These are phyloP conservation scores for Kuraishia molischiana DNA, from an alignment of 805 yeast genomes.

Conservation along the genomic window DNA sequence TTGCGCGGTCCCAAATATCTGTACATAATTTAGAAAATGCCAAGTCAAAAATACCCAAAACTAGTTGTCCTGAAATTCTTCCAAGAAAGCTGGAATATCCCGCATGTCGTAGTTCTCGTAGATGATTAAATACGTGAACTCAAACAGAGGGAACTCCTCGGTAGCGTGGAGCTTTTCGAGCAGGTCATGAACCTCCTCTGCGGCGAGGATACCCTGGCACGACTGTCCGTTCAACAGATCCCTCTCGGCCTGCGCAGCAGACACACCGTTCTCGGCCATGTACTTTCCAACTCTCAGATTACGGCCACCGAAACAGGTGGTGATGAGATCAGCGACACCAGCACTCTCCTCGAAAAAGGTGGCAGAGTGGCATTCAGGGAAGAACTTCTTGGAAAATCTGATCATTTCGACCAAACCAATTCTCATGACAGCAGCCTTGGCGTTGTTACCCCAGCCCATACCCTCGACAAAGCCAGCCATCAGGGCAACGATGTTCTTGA, in stretches of 20 bases:
- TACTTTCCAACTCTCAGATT: slow-evolving; percentile 84
- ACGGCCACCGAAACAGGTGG: slow-evolving; percentile 98
- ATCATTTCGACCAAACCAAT: slow-evolving; percentile 89
- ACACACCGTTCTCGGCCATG: slow-evolving; percentile 72
- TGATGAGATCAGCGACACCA: slow-evolving; percentile 96
- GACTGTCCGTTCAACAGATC: slow-evolving; percentile 89
- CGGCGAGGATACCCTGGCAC: slow-evolving; percentile 90
- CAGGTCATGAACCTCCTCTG: slow-evolving; percentile 85
- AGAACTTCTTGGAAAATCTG: slow-evolving; percentile 74
- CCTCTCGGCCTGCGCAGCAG: slow-evolving; percentile 76
- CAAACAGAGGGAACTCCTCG: slow-evolving; percentile 74
- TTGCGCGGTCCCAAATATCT: no score
- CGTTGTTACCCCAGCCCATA: slow-evolving; percentile 98
- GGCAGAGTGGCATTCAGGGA: slow-evolving; percentile 58
- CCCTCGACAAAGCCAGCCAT: slow-evolving; percentile 98
- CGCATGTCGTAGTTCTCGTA: slow-evolving; percentile 27
- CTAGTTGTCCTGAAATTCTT: not conserved
- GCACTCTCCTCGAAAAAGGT: slow-evolving; percentile 93
- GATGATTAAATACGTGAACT: slow-evolving; percentile 74
- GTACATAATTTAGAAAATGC: no score
- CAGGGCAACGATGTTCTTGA: slow-evolving; percentile 91
- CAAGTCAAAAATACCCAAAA: no score
- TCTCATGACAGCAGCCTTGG: slow-evolving; percentile 95
- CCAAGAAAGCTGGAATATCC: slow-evolving; percentile 1
- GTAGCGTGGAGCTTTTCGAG: slow-evolving; percentile 40